Conservation (phyloP, 2,329 filamentous ascomycete genomes). For the Drechslerella coelobrocha region DNA sequence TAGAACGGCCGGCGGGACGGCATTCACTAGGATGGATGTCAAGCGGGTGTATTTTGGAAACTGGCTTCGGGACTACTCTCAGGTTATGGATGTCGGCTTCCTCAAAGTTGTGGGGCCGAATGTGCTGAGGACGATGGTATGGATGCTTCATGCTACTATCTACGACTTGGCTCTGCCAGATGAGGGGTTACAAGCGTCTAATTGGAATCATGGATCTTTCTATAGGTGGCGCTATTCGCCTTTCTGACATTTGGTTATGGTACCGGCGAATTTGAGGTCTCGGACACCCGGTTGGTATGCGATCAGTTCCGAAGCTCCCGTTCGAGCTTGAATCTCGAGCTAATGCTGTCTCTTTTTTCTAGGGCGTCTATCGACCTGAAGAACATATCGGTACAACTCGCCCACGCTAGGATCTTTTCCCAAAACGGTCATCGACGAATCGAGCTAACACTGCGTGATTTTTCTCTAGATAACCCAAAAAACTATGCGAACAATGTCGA, state of each 20-base stretch:
- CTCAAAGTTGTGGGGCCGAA: slow-evolving; percentile 89
- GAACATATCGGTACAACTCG: slow-evolving; percentile 73
- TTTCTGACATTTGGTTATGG: slow-evolving; percentile 89
- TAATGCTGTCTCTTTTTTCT: not conserved
- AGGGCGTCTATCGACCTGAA: slow-evolving; percentile 65
- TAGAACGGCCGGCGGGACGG: slow-evolving; percentile 42
- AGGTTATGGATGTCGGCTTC: slow-evolving; percentile 90
- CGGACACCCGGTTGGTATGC: slow-evolving; percentile 76
- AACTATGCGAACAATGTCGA: slow-evolving; percentile 86
- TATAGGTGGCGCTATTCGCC: slow-evolving; percentile 76
- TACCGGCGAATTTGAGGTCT: slow-evolving; percentile 85
- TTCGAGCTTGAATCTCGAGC: slow-evolving; percentile 1
- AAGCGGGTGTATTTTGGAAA: slow-evolving; percentile 52
- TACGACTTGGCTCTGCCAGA: not conserved
- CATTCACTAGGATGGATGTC: slow-evolving; percentile 45
- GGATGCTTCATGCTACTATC: slow-evolving; percentile 10
- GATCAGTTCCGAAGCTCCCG: slow-evolving; percentile 60
- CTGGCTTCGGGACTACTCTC: slow-evolving; percentile 81
- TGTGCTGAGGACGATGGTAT: slow-evolving; percentile 77
- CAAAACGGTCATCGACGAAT: not conserved
- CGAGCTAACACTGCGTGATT: slow-evolving; percentile 7
- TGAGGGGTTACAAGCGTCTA: slow-evolving; percentile 11
- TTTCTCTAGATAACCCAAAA: slow-evolving; percentile 64
- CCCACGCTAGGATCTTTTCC: not conserved
- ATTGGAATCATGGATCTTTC: slow-evolving; percentile 4